Conservation (phyloP, 257 asterid genomes). For the Penstemon newberryi region DNA sequence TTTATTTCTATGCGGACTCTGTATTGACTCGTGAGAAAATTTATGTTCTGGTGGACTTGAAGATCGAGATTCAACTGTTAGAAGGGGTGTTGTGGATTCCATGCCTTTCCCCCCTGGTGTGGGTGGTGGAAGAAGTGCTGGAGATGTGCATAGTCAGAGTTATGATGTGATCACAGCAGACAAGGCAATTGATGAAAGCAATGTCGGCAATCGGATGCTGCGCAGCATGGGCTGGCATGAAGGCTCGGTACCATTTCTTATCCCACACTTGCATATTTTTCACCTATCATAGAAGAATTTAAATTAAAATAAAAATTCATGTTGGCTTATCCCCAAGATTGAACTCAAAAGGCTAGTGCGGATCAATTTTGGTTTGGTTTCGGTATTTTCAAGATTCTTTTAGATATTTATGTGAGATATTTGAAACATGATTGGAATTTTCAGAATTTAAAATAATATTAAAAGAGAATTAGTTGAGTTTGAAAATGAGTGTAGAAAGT, state of each 20-base stretch:
- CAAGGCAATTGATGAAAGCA: constrained; percentile 85
- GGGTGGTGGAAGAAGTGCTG: constrained; percentile 87
- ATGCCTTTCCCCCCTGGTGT: constrained; percentile 99
- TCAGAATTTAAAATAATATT: too few relatives aligned
- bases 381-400: too few relatives aligned
- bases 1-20: constrained; percentile 41
- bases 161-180: constrained; percentile 91
- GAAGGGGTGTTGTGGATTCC: constrained; percentile 79
- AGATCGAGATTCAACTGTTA: constrained; percentile 75
- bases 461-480: too few relatives aligned
- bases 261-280: constrained; percentile 38
- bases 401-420: too few relatives aligned
- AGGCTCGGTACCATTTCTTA: constrained; percentile 94
- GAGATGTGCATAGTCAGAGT: constrained; percentile 64
- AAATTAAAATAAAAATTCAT: too few relatives aligned
- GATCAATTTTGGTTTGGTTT: too few relatives aligned
- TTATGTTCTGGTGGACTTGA: constrained; percentile 62
- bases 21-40: constrained; percentile 74
- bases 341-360: too few relatives aligned
- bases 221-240: constrained; percentile 99
- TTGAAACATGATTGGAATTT: too few relatives aligned
- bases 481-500: too few relatives aligned
- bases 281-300: too few relatives aligned
- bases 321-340: too few relatives aligned
- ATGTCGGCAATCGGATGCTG: constrained; percentile 96